Conservation (phyloP, 23 red algal species). For the Pyropia haitanensis region DNA sequence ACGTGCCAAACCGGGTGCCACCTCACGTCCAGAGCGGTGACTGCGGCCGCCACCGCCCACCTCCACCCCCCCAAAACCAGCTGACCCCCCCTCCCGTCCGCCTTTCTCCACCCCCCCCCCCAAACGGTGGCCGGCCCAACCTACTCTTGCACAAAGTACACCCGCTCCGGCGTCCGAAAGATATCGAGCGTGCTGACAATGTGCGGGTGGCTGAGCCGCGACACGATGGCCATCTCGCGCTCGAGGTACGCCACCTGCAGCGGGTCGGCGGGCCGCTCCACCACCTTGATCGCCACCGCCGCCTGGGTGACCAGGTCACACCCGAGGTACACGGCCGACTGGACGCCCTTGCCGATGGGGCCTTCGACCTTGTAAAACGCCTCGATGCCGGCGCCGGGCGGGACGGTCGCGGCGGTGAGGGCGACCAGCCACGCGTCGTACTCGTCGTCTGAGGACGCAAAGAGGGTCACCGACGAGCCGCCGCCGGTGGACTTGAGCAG, state of each 20-base stretch:
- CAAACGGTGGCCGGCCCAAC: slow-evolving; percentile 14
- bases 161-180: slow-evolving; percentile 36
- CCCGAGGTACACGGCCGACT: slow-evolving; percentile 36
- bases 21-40: too few species aligned
- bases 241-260: slow-evolving; percentile 47
- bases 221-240: slow-evolving; percentile 67
- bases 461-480: slow-evolving; percentile 33
- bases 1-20: too few species aligned
- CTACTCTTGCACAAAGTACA: slow-evolving; percentile 59
- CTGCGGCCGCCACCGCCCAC: too few species aligned
- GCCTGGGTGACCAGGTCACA: slow-evolving; percentile 34
- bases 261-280: slow-evolving; percentile 44
- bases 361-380: slow-evolving; percentile 39
- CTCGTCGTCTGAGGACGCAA: slow-evolving; percentile 22
- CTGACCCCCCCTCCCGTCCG: too few species aligned
- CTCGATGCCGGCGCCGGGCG: slow-evolving; percentile 22
- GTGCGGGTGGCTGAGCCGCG: slow-evolving; percentile 46
- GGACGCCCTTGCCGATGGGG: slow-evolving; percentile 33
- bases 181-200: slow-evolving; percentile 60
- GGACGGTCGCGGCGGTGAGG: slow-evolving; percentile 12
- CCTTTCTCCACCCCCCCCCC: too few species aligned
- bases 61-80: too few species aligned
- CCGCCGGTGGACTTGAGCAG: slow-evolving; percentile 18
- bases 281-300: slow-evolving; percentile 74
- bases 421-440: slow-evolving; percentile 38